phyloP scores from a whole-genome alignment of 139 green algal genomes.

The Chlamydomonas applanata region DNA sequence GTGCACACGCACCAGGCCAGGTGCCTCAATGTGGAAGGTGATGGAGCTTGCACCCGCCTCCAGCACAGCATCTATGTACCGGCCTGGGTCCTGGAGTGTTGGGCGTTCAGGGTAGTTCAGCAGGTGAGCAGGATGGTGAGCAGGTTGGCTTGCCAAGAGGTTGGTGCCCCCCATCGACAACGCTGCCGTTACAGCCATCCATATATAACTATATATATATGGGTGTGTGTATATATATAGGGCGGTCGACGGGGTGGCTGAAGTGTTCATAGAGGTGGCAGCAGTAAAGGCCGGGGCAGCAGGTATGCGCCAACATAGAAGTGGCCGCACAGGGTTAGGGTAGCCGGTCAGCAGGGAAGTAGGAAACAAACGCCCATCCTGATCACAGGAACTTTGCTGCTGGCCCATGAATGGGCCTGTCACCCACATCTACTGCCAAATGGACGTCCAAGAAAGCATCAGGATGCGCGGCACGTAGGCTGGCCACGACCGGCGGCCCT shows the following conservation, averaged over 20 bases:
- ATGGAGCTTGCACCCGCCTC: constrained; percentile 20
- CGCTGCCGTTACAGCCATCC: too few relatives aligned
- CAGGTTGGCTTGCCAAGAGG: too few relatives aligned
- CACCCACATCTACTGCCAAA: constrained; percentile 19
- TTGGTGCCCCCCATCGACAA: too few relatives aligned
- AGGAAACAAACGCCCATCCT: background rate
- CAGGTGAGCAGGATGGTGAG: too few relatives aligned
- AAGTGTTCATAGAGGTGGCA: too few relatives aligned
- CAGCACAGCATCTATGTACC: constrained; percentile 20
- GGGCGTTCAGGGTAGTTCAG: too few relatives aligned
- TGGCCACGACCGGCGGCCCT: constrained; percentile 55
- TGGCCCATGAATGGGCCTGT: background rate
- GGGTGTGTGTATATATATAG: too few relatives aligned
- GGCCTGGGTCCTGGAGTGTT: constrained; percentile 13
- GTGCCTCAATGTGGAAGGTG: constrained; percentile 38
- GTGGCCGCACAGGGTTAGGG: too few relatives aligned
- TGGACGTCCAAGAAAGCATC: constrained; percentile 71
- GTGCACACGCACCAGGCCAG: background rate
- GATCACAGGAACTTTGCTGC: background rate
- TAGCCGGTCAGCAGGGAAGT: background rate
- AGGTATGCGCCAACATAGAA: too few relatives aligned
- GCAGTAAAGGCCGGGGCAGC: too few relatives aligned
- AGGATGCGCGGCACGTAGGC: constrained; percentile 40
- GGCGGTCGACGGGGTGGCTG: too few relatives aligned
- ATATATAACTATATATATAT: too few relatives aligned